A percentile compares a stretch with the other conserved stretches of the same genome.
Evolutionary conservation across 371 early-diverging fungal species (phyloP).

Genomic region (Mortierella sp.): DNA sequence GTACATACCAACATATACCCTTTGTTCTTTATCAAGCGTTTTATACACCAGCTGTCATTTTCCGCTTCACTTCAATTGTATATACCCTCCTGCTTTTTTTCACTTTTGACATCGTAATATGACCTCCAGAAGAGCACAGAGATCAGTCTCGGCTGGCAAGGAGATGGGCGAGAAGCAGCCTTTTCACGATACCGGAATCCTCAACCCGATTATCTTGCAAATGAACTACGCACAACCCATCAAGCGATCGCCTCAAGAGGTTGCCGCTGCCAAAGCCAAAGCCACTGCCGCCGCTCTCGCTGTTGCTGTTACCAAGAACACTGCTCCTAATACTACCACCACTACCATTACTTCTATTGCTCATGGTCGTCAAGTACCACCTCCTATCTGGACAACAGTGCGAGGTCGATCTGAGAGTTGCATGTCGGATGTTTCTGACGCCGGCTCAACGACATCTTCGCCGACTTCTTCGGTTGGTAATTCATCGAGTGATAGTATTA

Average conservation of each 20-base stretch:
- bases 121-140: neutral
- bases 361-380: neutral
- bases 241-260: neutral
- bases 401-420: slow-evolving; percentile 5
- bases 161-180: neutral
- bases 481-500: slow-evolving; percentile 7
- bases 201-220: slow-evolving; percentile 1
- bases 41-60: neutral
- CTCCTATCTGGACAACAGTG: neutral
- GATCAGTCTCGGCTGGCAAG: neutral
- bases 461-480: slow-evolving; percentile 5
- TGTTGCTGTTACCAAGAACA: no score
- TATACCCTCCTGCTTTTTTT: neutral
- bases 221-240: slow-evolving; percentile 6
- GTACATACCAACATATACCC: neutral
- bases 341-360: neutral
- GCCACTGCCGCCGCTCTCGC: neutral
- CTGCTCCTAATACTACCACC: neutral
- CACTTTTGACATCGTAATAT: no score
- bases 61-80: neutral
- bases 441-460: neutral
- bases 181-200: neutral
- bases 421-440: slow-evolving; percentile 13
- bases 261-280: neutral
- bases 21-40: neutral